Base-by-base conservation (phyloP, 2,329 filamentous ascomycete genomes). In the Ascochyta clinopodiicola region DNA sequence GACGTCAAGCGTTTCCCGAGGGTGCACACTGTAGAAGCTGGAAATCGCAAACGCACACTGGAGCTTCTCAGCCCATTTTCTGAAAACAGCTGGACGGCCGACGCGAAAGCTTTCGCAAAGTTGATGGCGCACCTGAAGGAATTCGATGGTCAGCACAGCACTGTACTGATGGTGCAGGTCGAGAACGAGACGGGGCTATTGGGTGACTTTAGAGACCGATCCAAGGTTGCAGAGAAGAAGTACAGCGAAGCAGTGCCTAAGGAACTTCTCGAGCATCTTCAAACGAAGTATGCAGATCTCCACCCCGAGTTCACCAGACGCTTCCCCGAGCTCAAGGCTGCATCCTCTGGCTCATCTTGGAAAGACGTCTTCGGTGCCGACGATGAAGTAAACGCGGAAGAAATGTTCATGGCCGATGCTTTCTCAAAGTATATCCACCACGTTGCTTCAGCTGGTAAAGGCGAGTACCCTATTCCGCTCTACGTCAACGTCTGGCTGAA, bases 141-240 rank as follows among this genome's bases (percentile, higher is more conserved):
- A 2, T 63, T 84, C 4, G 81, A 84, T 40, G 69, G 68, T 1
- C 64, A 75, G 10, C 73, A 84, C 38, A 76, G 71, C 2, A 85
- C 81, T 0, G 81, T 85, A 0, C 59, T 85, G 2, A 84, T 84
- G 82, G 77, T 84, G 0, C 82, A 85, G 57, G 82, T 85, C n/a
- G 80, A 85, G 66, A 85, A 85, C 37, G 82, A 85, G 68, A 77
- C 76, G 0, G 82, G 83, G 0, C 56, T 84, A 0, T 70, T 84
- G 0, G 81, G 82, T 0, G 82, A 84, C 60, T 83, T 78, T 7
- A 74, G 81, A 21, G 83, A 84, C 60, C 71, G 78, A 2, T 79
- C 75, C 3, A 61, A 63, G 1, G 63, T 65, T 6, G 81, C 80
- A 1, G 71, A 82, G 17, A 64, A 74, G 44, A 73, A 63, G 0